Evolutionary conservation across 305 asterid genomes (phyloP), one percentile per base, ranked within the genome.

Genomic region (Rubia peregrina): DNA sequence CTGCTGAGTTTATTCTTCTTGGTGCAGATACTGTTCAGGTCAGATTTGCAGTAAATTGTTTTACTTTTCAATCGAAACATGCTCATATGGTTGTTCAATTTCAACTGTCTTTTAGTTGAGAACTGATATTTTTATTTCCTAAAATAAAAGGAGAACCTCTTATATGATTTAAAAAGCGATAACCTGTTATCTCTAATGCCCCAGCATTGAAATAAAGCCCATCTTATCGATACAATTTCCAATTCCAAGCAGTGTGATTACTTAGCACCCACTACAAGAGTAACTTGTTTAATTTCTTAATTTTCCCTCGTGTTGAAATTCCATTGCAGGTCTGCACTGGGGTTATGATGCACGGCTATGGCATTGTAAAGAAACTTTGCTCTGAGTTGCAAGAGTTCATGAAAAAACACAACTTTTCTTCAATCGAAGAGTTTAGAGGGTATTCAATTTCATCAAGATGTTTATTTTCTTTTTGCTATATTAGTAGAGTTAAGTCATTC

Each of bases 1-100:
- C 97, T 7, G 98, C 97, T n/a, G 97, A 93, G 72, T 93, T 93
- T 85, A 85, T 93, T 63, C 98, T 93, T 79, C 89, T 93, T 10
- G 98, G 98, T 68, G 98, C 97, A 65, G 80, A 91, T 68, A 91
- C 97, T 62, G 97, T 93, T 77, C 98, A 93, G 98, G 98, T 93
- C 65, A n/a, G 83, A 22, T 65, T 26, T 26, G 67, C 42, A 30
- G 26, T 69, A 48, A 9, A n/a, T 60, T 33, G 36, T 68, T 22
- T 40, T 44, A 12, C 33, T n/a, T 65, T 19, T 7, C 65, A 26
- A 48, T 51, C 16, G 59, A 5, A 36, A 9, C 24, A 38, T 69
- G 14, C 51, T 17, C 21, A 2, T 30, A 5, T 68, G 19, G 26
- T 11, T 38, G 40, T 51, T 10, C 71, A 67, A 9, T 41, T 48